A percentile compares a stretch with the other conserved stretches of the same genome.
phyloP scores from a whole-genome alignment of 139 green algal species.

The Closterium sp. region DNA sequence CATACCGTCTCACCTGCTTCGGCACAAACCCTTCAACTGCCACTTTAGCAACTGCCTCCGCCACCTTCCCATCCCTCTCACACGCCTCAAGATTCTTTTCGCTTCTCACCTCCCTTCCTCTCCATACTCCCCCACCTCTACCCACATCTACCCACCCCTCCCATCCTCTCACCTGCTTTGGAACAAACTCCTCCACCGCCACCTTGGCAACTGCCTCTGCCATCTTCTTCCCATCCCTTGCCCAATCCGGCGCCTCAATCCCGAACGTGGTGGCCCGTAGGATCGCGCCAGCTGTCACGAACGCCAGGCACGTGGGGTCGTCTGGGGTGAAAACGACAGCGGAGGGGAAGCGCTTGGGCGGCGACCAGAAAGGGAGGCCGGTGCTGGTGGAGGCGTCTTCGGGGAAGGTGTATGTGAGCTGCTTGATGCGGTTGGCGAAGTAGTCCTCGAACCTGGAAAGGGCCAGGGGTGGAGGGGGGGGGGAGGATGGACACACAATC shows the following conservation, averaged over 20 bases:
- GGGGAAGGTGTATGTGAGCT: constrained; percentile 94
- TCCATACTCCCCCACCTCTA: too few relatives aligned
- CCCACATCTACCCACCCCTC: too few relatives aligned
- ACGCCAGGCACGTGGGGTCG: constrained; percentile 71
- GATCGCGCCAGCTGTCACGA: constrained; percentile 78
- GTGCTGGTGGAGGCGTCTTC: constrained; percentile 89
- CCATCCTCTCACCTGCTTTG: constrained; percentile 53
- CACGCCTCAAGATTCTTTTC: too few relatives aligned
- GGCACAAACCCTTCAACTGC: constrained; percentile 77
- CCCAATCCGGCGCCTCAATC: constrained; percentile 61
- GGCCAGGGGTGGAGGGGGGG: neutral
- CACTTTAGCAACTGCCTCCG: constrained; percentile 61
- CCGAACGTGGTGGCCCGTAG: constrained; percentile 84
- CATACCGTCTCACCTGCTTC: constrained; percentile 40
- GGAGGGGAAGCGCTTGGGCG: constrained; percentile 94
- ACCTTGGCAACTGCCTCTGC: constrained; percentile 61
- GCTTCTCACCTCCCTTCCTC: too few relatives aligned
- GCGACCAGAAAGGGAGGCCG: constrained; percentile 90
- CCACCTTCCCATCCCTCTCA: constrained; percentile 22
- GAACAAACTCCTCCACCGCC: constrained; percentile 74
- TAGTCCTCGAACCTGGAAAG: constrained; percentile 58
- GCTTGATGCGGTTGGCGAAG: constrained; percentile 86
- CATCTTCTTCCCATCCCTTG: constrained; percentile 41
- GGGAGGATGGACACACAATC: constrained; percentile 68
- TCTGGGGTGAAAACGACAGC: constrained; percentile 73